phyloP scores from a whole-genome alignment of 2,329 filamentous ascomycete genomes.

The Pestalotiopsis sp. region DNA sequence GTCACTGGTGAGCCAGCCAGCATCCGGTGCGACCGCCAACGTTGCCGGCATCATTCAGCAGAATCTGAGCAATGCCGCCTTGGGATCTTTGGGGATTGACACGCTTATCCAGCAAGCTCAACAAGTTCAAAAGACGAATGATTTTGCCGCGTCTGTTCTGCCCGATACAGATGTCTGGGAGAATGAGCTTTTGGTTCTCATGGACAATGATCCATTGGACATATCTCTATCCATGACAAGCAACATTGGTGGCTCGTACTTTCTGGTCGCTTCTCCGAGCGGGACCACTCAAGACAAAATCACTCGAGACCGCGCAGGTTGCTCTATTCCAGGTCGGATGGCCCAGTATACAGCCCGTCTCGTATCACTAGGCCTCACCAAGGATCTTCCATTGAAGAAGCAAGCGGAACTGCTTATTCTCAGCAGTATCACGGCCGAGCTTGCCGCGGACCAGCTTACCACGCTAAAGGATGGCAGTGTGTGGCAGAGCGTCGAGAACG shows the following conservation, averaged over 20 bases:
- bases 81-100: conserved; percentile 54
- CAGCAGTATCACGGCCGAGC: conserved; percentile 51
- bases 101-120: conserved; percentile 55
- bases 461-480: conserved; percentile 45
- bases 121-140: conserved; percentile 35
- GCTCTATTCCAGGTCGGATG: conserved; percentile 75
- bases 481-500: conserved; percentile 43
- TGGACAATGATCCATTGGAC: conserved; percentile 51
- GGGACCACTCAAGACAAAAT: conserved; percentile 13
- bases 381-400: conserved; percentile 42
- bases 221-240: conserved; percentile 75
- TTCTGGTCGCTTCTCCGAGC: conserved; percentile 52
- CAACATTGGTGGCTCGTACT: conserved; percentile 69
- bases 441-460: conserved; percentile 58
- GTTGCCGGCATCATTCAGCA: conserved; percentile 55
- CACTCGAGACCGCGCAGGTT: conserved; percentile 66
- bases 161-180: conserved; percentile 70
- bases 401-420: conserved; percentile 55
- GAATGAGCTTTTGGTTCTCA: conserved; percentile 58
- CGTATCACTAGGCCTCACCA: conserved; percentile 44
- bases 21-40: conserved; percentile 42
- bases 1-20: conserved; percentile 46
- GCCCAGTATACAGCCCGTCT: conserved; percentile 69
- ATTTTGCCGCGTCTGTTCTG: conserved; percentile 49
- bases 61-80: conserved; percentile 53